Percentiles rank a stretch among this genome's conserved stretches.
phyloP scores from a whole-genome alignment of 805 yeast species.

The Saturnispora zaruensis region DNA sequence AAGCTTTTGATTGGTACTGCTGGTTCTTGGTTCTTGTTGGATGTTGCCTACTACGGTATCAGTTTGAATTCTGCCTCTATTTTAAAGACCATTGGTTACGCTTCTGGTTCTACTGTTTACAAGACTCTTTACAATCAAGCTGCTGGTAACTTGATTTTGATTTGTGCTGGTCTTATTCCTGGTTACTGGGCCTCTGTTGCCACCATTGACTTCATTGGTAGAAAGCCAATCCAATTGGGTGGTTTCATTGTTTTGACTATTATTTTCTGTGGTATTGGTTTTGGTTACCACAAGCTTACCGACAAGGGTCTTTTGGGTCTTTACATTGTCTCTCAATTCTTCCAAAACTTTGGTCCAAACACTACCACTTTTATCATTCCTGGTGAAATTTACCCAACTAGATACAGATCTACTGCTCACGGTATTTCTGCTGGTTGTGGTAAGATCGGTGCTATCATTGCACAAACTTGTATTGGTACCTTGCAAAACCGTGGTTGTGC shows the following conservation, averaged over 20 bases:
- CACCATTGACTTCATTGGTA: constrained; percentile 71
- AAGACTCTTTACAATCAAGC: constrained; percentile 62
- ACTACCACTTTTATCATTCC: constrained; percentile 86
- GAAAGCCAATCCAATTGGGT: constrained; percentile 72
- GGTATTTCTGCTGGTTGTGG: constrained; percentile 90
- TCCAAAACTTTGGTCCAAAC: constrained; percentile 91
- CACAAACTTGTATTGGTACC: constrained; percentile 81
- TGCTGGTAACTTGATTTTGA: constrained; percentile 86
- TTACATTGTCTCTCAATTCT: constrained; percentile 75
- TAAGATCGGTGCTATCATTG: constrained; percentile 87
- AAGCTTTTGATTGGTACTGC: constrained; percentile 83
- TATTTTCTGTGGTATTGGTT: constrained; percentile 74
- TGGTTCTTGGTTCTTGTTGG: constrained; percentile 84
- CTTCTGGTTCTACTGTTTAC: constrained; percentile 64
- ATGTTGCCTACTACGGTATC: constrained; percentile 86
- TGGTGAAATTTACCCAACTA: constrained; percentile 88
- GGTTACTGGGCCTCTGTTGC: constrained; percentile 87
- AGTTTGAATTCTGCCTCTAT: constrained; percentile 75
- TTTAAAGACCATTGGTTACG: constrained; percentile 76
- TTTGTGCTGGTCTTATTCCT: constrained; percentile 92
- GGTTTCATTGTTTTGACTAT: constrained; percentile 69
- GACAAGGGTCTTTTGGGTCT: constrained; percentile 65
- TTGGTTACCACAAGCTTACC: constrained; percentile 65
- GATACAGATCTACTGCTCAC: constrained; percentile 92
- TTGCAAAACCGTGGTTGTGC: constrained; percentile 72